Base-by-base conservation (phyloP, 768 basidiomycete species). In the Rhodotorula babjevae region DNA sequence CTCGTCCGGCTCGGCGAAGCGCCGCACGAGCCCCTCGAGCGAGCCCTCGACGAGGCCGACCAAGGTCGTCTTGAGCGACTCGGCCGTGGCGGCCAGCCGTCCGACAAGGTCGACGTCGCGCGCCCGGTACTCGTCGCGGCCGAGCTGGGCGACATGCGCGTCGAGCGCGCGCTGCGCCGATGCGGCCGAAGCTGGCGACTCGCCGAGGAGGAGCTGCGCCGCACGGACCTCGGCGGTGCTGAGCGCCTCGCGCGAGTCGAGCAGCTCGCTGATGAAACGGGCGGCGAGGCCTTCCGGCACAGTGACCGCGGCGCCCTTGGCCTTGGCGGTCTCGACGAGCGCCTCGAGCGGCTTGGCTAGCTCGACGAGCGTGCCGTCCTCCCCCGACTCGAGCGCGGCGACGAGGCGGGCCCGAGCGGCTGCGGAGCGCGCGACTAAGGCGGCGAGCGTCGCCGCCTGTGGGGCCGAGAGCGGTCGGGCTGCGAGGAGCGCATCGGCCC, bases 401-500 rank as follows among this genome's bases (percentile, higher is more conserved):
- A 42, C 56, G 58, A 75, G 61, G 14, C 2, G 21, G 14, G 8
- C 15, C 7, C 74, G 66, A 18, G 74, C 70, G 11, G 18, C 64
- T 1, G 59, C 18, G 0, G 74, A 75, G 40, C 70, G 67, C 47
- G 63, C 63, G 0, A 75, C 55, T 25, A 75, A 63, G 27, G 66
- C 61, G 1, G 71, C 62, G 18, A 72, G 63, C 10, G 63, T 36
- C n/a, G 44, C 29, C 1, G 57, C 57, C 63, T 67, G 63, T 15
- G 67, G 56, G 0, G 36, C 15, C 1, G 29, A 25, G 46, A 72
- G 52, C 23, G 33, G 15, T 0, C 36, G 21, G 10, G n/a, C 23
- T 4, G n/a, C 23, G 42, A 75, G 74, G 31, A 75, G 53, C 50
- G 50, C 53, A 12, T n/a, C 23, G 11, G 74, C 65, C 74, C 74